Base-by-base conservation (phyloP, 345 rosid species). In the Cardamine chenopodiifolia region DNA sequence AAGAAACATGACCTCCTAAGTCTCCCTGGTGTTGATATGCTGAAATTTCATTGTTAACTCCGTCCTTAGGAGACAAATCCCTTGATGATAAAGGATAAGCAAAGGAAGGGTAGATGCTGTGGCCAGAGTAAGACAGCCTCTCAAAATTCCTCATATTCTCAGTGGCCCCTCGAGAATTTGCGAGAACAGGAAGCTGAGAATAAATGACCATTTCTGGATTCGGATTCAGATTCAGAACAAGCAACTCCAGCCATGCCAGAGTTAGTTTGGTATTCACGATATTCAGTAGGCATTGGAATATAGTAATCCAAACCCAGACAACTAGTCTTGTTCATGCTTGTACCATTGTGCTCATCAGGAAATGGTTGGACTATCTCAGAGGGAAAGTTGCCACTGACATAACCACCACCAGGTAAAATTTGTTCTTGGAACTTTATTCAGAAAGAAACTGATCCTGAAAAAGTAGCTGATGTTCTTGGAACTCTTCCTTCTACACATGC, bases 401-500 rank as follows among this genome's bases (percentile, higher is more conserved):
- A 70, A 54, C 66, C 76, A 73, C 74, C 68, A 65, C 13, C 66
- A 64, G 57, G 44, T 54, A 74, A 47, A 68, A 14, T 19, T 23
- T 68, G 77, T 56, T 55, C 72, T 34, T 80, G 88, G 40, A 71
- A 72, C 20, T 89, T 91, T 42, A 72, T 85, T 7, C 87, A 76
- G 44, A 78, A 66, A 69, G 88, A 89, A 73, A 77, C 68, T 44
- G 89, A 88, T 79, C 71, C 82, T 28, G 66, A 72, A 17, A 80
- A 20, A 62, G 78, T 87, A 66, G 72, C 82, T 57, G 85, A 80
- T 62, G 82, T 86, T 62, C 86, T 91, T 14, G 89, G 86, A 63
- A 68, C 88, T 66, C 88, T 93, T 59, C 88, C 90, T 70, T 67
- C 84, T 62, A 85, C 94, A 59, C 92, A 91, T 64, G 79, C 82